Evolutionary conservation across 2,329 filamentous ascomycete species (phyloP).

Genomic region (Macrophomina pseudophaseolina): DNA sequence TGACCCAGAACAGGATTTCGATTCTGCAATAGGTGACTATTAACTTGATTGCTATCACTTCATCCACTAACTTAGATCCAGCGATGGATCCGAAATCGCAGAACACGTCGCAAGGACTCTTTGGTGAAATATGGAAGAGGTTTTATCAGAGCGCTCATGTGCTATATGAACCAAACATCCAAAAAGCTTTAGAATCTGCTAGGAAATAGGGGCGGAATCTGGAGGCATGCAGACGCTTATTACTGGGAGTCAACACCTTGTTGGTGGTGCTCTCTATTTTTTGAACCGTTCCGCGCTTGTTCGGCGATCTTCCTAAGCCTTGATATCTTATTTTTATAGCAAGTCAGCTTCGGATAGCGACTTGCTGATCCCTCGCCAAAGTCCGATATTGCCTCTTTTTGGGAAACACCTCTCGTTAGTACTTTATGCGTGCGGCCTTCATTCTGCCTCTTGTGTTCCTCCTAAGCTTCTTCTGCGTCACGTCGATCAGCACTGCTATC

Average conservation of each 20-base stretch:
- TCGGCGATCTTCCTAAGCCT: not conserved
- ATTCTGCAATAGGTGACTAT: not conserved
- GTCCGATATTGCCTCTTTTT: too few relatives aligned
- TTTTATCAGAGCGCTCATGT: not conserved
- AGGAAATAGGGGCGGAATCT: not conserved
- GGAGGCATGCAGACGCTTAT: not conserved
- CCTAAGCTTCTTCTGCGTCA: too few relatives aligned
- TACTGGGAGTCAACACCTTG: not conserved
- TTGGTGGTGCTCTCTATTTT: not conserved
- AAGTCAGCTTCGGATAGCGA: too few relatives aligned
- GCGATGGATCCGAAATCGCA: not conserved
- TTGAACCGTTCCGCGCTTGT: not conserved
- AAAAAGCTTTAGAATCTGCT: not conserved
- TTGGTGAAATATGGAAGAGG: not conserved
- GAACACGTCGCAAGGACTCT: not conserved
- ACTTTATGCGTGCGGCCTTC: too few relatives aligned
- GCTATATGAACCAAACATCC: not conserved
- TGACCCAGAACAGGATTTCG: not conserved
- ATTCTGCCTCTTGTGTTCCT: too few relatives aligned
- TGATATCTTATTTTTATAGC: not conserved
- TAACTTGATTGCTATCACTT: not conserved
- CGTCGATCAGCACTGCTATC: too few relatives aligned
- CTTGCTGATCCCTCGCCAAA: too few relatives aligned
- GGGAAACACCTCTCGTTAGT: too few relatives aligned
- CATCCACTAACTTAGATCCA: not conserved